These are phyloP conservation scores for Boletus sensibilis DNA, from an alignment of 768 basidiomycete genomes.

Conservation along the genomic window DNA sequence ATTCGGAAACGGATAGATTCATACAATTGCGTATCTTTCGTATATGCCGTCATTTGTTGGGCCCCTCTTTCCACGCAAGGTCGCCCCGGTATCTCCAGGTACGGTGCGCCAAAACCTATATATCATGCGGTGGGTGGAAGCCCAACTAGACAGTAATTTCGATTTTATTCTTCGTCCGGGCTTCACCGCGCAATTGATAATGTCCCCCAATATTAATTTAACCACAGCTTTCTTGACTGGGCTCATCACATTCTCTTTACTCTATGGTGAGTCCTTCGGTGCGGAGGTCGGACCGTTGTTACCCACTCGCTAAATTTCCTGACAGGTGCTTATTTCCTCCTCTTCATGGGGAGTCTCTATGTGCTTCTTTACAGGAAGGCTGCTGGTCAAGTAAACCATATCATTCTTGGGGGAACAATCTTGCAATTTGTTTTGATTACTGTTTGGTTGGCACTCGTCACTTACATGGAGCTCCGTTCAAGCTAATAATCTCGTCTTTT, in stretches of 20 bases:
- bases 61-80: not conserved
- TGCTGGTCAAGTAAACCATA: not conserved
- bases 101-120: not conserved
- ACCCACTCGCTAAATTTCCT: not conserved
- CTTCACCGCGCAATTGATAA: not conserved
- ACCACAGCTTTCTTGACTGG: conserved; percentile 10
- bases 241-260: conserved; percentile 6
- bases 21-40: not conserved
- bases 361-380: not conserved
- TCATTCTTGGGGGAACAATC: conserved; percentile 1
- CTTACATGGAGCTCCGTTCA: not conserved
- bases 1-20: not conserved
- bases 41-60: not conserved
- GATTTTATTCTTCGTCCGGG: too few relatives aligned
- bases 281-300: not conserved
- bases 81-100: too few relatives aligned
- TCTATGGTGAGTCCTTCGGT: not conserved
- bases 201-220: not conserved
- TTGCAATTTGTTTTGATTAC: conserved; percentile 11
- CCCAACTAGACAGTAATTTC: not conserved
- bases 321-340: conserved; percentile 6
- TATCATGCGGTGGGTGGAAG: not conserved
- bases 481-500: not conserved
- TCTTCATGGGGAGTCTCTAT: conserved; percentile 7
- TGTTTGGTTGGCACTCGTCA: not conserved